Percentiles rank a stretch among this genome's conserved stretches.
Evolutionary conservation across 148 eudicot species (phyloP).

Genomic region (Fagopyrum tataricum): DNA sequence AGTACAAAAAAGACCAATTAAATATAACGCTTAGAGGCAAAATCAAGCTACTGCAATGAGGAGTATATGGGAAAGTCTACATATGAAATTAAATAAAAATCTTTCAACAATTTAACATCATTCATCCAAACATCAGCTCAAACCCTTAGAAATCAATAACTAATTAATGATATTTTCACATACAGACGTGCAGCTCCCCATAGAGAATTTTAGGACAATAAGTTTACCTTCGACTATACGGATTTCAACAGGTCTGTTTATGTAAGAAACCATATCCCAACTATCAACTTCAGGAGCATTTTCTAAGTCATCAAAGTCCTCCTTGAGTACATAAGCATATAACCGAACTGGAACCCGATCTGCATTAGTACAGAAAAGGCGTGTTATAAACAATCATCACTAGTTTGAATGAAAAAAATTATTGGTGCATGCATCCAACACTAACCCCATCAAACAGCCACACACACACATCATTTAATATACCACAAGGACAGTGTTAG

Average conservation of each 20-base stretch:
- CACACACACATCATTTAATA: too few species aligned
- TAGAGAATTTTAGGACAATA: not conserved
- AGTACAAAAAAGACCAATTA: too few species aligned
- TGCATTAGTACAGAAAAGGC: conserved; percentile 27
- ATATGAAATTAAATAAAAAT: too few species aligned
- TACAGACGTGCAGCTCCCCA: conserved; percentile 3
- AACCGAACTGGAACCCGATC: conserved; percentile 88
- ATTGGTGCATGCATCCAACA: too few species aligned
- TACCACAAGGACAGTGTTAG: not conserved
- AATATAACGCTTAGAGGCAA: too few species aligned
- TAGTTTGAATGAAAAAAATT: not conserved
- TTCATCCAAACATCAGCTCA: not conserved
- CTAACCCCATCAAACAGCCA: too few species aligned
- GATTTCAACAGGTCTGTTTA: conserved; percentile 78
- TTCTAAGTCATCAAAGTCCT: conserved; percentile 65
- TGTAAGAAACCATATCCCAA: conserved; percentile 80
- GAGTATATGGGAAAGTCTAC: not conserved
- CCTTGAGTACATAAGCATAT: conserved; percentile 46
- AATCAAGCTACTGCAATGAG: not conserved
- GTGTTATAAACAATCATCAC: not conserved
- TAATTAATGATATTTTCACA: not conserved
- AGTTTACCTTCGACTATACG: conserved; percentile 50
- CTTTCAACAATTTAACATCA: not conserved
- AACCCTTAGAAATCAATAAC: not conserved
- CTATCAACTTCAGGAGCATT: conserved; percentile 57